Percentiles rank a stretch among this genome's conserved stretches.
Conservation (phyloP, 192 early-diverging fungal species). For the Umbelopsis isabellina region DNA sequence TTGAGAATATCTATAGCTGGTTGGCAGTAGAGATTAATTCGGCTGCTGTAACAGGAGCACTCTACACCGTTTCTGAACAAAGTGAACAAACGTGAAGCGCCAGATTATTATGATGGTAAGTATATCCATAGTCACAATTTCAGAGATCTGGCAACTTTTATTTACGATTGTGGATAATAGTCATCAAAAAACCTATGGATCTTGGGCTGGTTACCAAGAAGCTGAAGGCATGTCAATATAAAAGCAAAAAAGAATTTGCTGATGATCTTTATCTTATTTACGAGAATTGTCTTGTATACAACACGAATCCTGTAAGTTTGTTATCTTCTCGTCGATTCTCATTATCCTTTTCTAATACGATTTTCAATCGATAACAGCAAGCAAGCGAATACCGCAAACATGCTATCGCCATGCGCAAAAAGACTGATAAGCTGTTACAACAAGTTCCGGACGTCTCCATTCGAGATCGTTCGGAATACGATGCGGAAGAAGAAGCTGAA, state of each 20-base stretch:
- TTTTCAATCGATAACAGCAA: constrained; percentile 25
- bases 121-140: not conserved
- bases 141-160: not conserved
- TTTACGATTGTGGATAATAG: constrained; percentile 39
- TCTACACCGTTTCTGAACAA: constrained; percentile 84
- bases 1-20: not conserved
- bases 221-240: constrained; percentile 77
- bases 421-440: constrained; percentile 72
- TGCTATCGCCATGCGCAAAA: constrained; percentile 80
- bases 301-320: constrained; percentile 69
- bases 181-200: constrained; percentile 97
- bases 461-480: constrained; percentile 58
- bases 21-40: not conserved
- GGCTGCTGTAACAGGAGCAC: constrained; percentile 57
- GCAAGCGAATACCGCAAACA: constrained; percentile 88
- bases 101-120: constrained; percentile 86
- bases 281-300: constrained; percentile 91
- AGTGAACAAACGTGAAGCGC: constrained; percentile 88
- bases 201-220: constrained; percentile 89
- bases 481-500: constrained; percentile 62
- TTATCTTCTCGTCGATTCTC: not conserved
- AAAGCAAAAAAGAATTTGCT: constrained; percentile 85
- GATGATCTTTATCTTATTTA: constrained; percentile 91
- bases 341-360: not conserved
- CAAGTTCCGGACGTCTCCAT: constrained; percentile 85